These are phyloP conservation scores for Neopestalotiopsis sp. DNA, from an alignment of 2,329 filamentous ascomycete genomes.

Conservation along the genomic window DNA sequence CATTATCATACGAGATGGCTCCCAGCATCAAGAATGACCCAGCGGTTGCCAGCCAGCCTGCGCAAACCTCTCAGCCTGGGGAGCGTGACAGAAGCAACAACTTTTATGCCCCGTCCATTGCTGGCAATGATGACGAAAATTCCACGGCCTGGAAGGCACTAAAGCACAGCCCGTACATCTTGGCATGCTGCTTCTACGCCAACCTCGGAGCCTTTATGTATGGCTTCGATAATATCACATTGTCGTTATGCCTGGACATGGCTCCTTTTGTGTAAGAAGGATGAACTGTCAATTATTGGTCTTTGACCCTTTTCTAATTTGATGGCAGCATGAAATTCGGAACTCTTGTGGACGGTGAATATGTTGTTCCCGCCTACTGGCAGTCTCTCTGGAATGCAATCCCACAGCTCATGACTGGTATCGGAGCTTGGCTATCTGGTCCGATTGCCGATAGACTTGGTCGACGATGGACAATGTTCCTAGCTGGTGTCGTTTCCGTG, in stretches of 20 bases:
- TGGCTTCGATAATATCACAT: constrained; percentile 17
- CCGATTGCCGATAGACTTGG: constrained; percentile 11
- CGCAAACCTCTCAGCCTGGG: background rate
- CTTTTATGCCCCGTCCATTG: background rate
- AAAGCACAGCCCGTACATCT: constrained; percentile 7
- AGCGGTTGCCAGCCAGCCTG: background rate
- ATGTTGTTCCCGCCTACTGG: constrained; percentile 14
- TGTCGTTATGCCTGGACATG: constrained; percentile 16
- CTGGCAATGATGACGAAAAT: constrained; percentile 9
- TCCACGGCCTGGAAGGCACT: constrained; percentile 3
- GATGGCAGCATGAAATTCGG: constrained; percentile 7
- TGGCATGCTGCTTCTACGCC: constrained; percentile 14
- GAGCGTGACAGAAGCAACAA: background rate
- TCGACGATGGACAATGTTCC: constrained; percentile 14
- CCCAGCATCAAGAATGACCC: background rate
- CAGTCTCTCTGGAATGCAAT: constrained; percentile 15
- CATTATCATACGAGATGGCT: constrained; percentile 7
- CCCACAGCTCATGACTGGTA: constrained; percentile 12
- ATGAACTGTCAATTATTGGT: background rate
- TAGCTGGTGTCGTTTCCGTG: constrained; percentile 6
- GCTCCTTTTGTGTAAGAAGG: constrained; percentile 11
- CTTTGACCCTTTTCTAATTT: background rate
- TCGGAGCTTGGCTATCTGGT: constrained; percentile 13
- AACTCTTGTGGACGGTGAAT: constrained; percentile 12
- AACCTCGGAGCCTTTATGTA: constrained; percentile 18